phyloP scores from a whole-genome alignment of 176 grass and related monocot species.

The Saccharum spontaneum region DNA sequence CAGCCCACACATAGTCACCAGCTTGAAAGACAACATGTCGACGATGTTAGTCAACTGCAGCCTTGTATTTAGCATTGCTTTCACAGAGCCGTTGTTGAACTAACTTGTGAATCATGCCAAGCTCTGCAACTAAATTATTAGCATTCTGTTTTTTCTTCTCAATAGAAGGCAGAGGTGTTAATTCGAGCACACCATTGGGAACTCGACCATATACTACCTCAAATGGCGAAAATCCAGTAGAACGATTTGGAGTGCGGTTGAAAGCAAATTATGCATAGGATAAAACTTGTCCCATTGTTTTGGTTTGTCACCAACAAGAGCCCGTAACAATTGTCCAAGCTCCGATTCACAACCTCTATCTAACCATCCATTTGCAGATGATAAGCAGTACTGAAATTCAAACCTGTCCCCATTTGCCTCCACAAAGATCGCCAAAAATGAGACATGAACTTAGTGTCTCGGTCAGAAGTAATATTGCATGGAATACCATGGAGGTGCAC shows the following conservation, averaged over 20 bases:
- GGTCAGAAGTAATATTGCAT: not conserved
- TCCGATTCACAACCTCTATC: not conserved
- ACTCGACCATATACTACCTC: not conserved
- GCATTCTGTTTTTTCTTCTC: not conserved
- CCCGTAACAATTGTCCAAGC: not conserved
- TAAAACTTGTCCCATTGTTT: constrained; percentile 9
- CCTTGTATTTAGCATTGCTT: constrained; percentile 20
- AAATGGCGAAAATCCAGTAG: constrained; percentile 4
- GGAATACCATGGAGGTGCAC: constrained; percentile 10
- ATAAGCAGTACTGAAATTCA: not conserved
- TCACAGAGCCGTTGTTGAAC: not conserved
- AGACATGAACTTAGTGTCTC: constrained; percentile 13
- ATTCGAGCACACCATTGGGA: not conserved
- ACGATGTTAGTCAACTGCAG: not conserved
- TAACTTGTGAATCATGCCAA: not conserved
- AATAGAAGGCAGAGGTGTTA: not conserved
- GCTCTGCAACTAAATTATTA: not conserved
- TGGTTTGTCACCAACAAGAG: constrained; percentile 28
- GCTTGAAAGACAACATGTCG: not conserved
- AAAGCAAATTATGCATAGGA: not conserved
- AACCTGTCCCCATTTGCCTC: not conserved
- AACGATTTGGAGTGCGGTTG: not conserved
- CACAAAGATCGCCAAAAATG: not conserved
- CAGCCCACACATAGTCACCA: not conserved
- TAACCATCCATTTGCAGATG: not conserved